A percentile compares a stretch with the other conserved stretches of the same genome.
These are phyloP conservation scores for Diaporthe longicolla DNA, from an alignment of 2,329 filamentous ascomycete genomes.

Conservation along the genomic window DNA sequence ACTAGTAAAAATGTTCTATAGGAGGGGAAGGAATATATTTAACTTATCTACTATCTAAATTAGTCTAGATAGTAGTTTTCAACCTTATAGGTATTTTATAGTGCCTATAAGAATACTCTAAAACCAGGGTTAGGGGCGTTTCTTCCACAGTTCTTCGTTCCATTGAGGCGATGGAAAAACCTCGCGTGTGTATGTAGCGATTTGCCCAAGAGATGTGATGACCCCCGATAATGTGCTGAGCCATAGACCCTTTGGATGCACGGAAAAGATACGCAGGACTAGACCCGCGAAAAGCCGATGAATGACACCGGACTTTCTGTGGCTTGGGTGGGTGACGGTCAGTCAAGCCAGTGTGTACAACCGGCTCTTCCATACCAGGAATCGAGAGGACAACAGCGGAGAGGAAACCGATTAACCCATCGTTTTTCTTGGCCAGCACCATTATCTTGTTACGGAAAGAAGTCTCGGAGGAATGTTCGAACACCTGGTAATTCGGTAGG, in stretches of 20 bases:
- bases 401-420: background rate
- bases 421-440: conserved; percentile 6
- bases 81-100: no score
- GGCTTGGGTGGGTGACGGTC: conserved; percentile 8
- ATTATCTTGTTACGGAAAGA: conserved; percentile 11
- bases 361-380: background rate
- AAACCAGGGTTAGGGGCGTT: no score
- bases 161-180: conserved; percentile 13
- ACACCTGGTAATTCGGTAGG: conserved; percentile 17
- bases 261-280: background rate
- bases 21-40: no score
- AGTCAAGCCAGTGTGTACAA: conserved; percentile 22
- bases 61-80: no score
- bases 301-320: conserved; percentile 6
- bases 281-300: conserved; percentile 10
- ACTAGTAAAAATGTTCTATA: no score
- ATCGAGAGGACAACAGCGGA: conserved; percentile 9
- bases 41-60: no score
- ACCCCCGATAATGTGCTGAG: conserved; percentile 10
- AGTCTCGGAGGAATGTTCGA: background rate
- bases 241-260: background rate
- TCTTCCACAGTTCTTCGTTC: background rate
- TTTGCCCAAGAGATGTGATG: conserved; percentile 11
- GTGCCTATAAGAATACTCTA: no score
- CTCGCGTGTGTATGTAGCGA: conserved; percentile 3